A percentile compares a stretch with the other conserved stretches of the same genome.
Conservation (phyloP, 192 early-diverging fungal species). For the Helicostylum pulchrum region DNA sequence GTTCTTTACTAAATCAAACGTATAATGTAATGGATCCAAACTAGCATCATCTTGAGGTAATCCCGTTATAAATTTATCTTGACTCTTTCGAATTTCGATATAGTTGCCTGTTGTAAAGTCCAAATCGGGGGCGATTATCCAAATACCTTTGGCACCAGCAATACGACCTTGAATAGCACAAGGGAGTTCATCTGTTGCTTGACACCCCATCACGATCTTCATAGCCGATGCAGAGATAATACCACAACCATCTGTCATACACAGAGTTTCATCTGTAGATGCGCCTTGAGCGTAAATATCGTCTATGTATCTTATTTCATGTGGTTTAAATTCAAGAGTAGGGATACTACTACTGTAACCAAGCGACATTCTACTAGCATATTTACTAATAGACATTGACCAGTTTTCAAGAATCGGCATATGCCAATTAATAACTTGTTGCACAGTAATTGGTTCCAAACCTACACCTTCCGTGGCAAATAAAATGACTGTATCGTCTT, state of each 20-base stretch:
- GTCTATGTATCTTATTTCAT: slow-evolving; percentile 20
- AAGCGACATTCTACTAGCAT: slow-evolving; percentile 29
- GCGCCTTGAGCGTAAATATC: slow-evolving; percentile 15
- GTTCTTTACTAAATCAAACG: slow-evolving; percentile 30
- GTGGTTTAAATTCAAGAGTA: slow-evolving; percentile 25
- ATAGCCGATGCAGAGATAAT: slow-evolving; percentile 33
- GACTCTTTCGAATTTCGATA: slow-evolving; percentile 28
- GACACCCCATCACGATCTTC: slow-evolving; percentile 20
- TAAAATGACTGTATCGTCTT: slow-evolving; percentile 20
- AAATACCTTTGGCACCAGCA: slow-evolving; percentile 37
- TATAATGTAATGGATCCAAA: slow-evolving; percentile 21
- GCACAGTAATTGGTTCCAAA: slow-evolving; percentile 5
- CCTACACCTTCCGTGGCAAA: slow-evolving; percentile 35
- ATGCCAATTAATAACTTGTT: slow-evolving; percentile 33
- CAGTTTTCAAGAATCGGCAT: slow-evolving; percentile 25
- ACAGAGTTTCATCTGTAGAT: slow-evolving; percentile 3
- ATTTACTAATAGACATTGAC: slow-evolving; percentile 28
- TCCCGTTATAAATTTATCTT: slow-evolving; percentile 32
- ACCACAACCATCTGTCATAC: slow-evolving; percentile 41
- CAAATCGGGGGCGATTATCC: slow-evolving; percentile 22
- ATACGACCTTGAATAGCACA: slow-evolving; percentile 39
- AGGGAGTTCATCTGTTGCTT: slow-evolving; percentile 19
- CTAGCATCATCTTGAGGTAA: slow-evolving; percentile 1
- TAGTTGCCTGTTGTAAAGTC: slow-evolving; percentile 19
- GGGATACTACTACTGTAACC: slow-evolving; percentile 33